Percentiles rank a stretch among this genome's conserved stretches.
These are phyloP conservation scores for Ulmus americana DNA, from an alignment of 331 rosid species.

Conservation along the genomic window DNA sequence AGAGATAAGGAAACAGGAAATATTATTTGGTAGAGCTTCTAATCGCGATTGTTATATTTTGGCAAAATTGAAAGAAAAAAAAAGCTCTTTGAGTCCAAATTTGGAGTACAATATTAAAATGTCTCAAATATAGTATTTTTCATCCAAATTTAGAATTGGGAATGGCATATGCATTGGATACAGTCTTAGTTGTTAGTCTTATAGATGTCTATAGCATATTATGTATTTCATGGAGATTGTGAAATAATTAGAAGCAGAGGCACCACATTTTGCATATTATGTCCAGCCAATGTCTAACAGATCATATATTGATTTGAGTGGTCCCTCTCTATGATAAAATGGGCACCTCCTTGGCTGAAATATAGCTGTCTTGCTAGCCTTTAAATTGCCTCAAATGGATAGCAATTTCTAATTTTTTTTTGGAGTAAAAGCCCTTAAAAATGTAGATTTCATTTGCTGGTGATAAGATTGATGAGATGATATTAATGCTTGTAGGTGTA, in stretches of 20 bases:
- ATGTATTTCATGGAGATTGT: neutral
- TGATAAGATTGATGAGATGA: slow-evolving; percentile 46
- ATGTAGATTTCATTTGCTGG: slow-evolving; percentile 40
- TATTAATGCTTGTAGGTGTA: slow-evolving; percentile 68
- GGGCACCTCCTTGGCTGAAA: slow-evolving; percentile 23
- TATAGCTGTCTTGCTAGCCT: slow-evolving; percentile 27
- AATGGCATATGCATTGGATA: too few relatives aligned
- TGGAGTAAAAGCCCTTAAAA: slow-evolving; percentile 30
- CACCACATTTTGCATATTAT: neutral
- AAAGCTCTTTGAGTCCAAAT: neutral
- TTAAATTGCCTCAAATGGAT: slow-evolving; percentile 21
- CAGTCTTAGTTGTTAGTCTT: neutral
- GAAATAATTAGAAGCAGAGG: neutral
- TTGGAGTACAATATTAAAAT: too few relatives aligned
- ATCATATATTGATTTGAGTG: slow-evolving; percentile 29
- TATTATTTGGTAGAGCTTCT: too few relatives aligned
- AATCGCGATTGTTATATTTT: too few relatives aligned
- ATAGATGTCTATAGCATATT: neutral
- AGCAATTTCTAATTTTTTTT: slow-evolving; percentile 30
- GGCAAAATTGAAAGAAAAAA: too few relatives aligned
- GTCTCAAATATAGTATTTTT: too few relatives aligned
- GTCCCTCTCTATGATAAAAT: slow-evolving; percentile 33
- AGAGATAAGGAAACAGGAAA: too few relatives aligned
- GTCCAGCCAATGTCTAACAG: slow-evolving; percentile 14
- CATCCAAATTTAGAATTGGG: too few relatives aligned